Base-by-base conservation (phyloP, 1,139 yeast genomes). In the Candida tetrigidarum region DNA sequence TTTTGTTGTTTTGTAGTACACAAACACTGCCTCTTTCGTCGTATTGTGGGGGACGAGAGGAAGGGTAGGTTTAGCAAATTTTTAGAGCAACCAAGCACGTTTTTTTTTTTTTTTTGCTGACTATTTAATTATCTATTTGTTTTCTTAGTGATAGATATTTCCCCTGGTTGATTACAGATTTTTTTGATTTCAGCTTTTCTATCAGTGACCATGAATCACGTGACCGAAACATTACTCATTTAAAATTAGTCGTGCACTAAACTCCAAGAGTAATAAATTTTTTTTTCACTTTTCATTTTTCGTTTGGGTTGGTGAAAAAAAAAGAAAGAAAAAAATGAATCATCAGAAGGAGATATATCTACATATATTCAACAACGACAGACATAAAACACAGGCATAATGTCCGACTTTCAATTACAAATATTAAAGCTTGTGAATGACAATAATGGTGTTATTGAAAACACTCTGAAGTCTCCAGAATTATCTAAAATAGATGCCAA, bases 341-440 rank as follows among this genome's bases (percentile, higher is more conserved):
- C 36, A 32, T 32, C 36, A 32, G 36, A 10, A 12, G 25, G 6
- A 22, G 9, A 22, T 7, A 22, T 10, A 3, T 6, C 25, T 8
- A 32, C 15, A n/a, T n/a, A 32, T 15, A 32, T 18, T 12, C 26
- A 18, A 19, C 36, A n/a, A n/a, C 15, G 35, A 30, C 16, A 19
- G 14, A 32, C 30, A n/a, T n/a, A n/a, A n/a, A n/a, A n/a, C n/a
- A n/a, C n/a, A 14, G 10, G 10, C 32, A 28, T 12, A 22, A 80
- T 80, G 84, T 75, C 83, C 39, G 85, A 80, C 55, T 66, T 83
- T 52, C 85, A 82, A 59, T 69, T 74, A 53, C 64, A 63, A 39
- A 77, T 89, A 49, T 78, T 89, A 54, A 76, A 84, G 63, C 73
- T 76, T 45, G 80, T 91, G 50, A 84, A 83, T 51, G 74, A 74